Conservation (phyloP, 1,139 yeast genomes). For the Hansenula sp. region DNA sequence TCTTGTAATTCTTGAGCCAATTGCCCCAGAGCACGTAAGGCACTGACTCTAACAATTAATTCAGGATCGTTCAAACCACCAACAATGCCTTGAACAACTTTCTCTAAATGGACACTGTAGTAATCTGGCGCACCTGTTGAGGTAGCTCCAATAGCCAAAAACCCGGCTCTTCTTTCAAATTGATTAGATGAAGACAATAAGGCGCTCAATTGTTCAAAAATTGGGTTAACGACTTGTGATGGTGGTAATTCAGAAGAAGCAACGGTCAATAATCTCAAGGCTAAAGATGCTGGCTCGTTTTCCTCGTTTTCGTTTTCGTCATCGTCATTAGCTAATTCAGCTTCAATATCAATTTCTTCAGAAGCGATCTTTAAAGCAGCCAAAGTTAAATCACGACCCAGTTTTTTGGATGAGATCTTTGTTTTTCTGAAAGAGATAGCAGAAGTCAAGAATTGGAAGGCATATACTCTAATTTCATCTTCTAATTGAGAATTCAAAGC, state of each 20-base stretch:
- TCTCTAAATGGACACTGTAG: slow-evolving; percentile 69
- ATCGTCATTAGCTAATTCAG: slow-evolving; percentile 71
- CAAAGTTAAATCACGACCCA: slow-evolving; percentile 77
- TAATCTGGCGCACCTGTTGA: slow-evolving; percentile 95
- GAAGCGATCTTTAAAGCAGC: slow-evolving; percentile 77
- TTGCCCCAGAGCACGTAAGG: slow-evolving; percentile 75
- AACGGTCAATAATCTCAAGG: slow-evolving; percentile 75
- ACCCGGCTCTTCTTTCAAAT: slow-evolving; percentile 85
- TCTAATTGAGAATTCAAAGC: slow-evolving; percentile 66
- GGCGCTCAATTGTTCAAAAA: slow-evolving; percentile 63
- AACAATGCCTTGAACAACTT: slow-evolving; percentile 68
- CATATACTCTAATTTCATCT: slow-evolving; percentile 79
- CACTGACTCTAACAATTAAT: slow-evolving; percentile 77
- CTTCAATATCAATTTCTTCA: slow-evolving; percentile 72
- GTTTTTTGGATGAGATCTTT: slow-evolving; percentile 55
- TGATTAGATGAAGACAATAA: slow-evolving; percentile 63
- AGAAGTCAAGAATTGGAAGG: slow-evolving; percentile 80
- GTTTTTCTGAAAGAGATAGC: slow-evolving; percentile 72
- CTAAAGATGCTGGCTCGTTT: slow-evolving; percentile 72
- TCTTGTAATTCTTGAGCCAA: slow-evolving; percentile 85
- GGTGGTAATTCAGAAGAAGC: slow-evolving; percentile 88
- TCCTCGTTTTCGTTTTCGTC: slow-evolving; percentile 94
- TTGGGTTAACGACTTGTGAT: slow-evolving; percentile 80
- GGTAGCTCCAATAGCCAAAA: slow-evolving; percentile 77
- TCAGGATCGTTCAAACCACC: slow-evolving; percentile 79